phyloP scores from a whole-genome alignment of 345 rosid genomes.

The Eucalyptus leucophloia region DNA sequence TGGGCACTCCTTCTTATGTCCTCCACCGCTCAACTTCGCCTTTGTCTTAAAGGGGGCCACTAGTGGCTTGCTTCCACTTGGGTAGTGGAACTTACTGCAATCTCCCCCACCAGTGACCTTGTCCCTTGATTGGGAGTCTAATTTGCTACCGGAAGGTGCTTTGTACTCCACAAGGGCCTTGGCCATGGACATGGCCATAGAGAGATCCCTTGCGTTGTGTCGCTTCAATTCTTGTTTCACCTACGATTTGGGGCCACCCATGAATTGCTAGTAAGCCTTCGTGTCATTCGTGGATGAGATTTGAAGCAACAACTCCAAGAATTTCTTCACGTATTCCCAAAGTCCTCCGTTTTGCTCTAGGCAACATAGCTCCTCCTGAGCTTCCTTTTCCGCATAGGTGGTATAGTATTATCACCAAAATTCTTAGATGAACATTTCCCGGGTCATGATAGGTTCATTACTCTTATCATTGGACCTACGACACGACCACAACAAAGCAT shows the following conservation, averaged over 20 bases:
- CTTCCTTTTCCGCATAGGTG: background rate
- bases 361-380: background rate
- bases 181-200: background rate
- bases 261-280: background rate
- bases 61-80: no score
- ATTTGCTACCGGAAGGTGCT: background rate
- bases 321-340: background rate
- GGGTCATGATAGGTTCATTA: background rate
- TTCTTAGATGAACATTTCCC: background rate
- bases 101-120: no score
- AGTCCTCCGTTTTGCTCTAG: background rate
- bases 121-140: no score
- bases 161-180: background rate
- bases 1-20: no score
- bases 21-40: no score
- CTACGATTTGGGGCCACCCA: background rate
- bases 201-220: background rate
- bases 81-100: no score
- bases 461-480: background rate
- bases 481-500: background rate
- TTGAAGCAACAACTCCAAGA: background rate
- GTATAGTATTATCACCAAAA: background rate
- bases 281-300: accelerated
- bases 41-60: no score
- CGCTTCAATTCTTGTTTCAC: background rate